Evolutionary conservation across 2,329 filamentous ascomycete species (phyloP), one percentile per base, ranked within the genome.

Genomic region (Paraphaeosphaeria minitans): DNA sequence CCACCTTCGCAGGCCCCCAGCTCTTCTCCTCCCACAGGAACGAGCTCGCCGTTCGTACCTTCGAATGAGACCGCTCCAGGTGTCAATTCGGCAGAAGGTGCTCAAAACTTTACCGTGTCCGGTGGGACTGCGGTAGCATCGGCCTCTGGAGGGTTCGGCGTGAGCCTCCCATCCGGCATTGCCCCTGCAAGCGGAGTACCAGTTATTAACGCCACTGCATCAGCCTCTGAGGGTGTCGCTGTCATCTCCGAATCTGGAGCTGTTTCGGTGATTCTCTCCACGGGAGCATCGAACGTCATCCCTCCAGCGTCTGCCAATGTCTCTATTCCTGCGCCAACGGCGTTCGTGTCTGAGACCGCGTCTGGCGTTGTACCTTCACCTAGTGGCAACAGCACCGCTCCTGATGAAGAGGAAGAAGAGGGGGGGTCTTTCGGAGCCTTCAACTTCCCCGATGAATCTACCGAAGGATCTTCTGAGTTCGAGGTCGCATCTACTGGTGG

Each of bases 71-170:
- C 53, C 12, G n/a, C 22, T 2, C 22, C 43, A 14, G 22, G 13
- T 13, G 27, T 37, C 22, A 37, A 49, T 7, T 54, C 58, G 6
- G 57, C 37, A 1, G 43, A n/a, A 4, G 64, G 65, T 16, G 39
- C 39, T 21, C 49, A 50, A 4, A 64, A 64, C 22, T 48, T 63
- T n/a, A 61, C 63, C 7, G 37, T 59, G 2, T 58, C 48, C 4
- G 57, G 63, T 29, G 60, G 63, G 24, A 67, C 60, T 12, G 55
- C 45, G 7, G 27, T 60, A 5, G 55, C 57, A 4, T 58, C 56
- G 37, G 41, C 35, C 22, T 59, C 59, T 24, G 43, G 53, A 21
- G 56, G 46, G 24, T 54, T 46, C 42, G 62, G 62, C 7, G 12
- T 59, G 2, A 49, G 66, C n/a, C 41, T 59, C 39, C 62, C 55